Percentiles rank a stretch among this genome's conserved stretches.
These are phyloP conservation scores for Dioszegia aurantiaca DNA, from an alignment of 768 basidiomycete species.

Conservation along the genomic window DNA sequence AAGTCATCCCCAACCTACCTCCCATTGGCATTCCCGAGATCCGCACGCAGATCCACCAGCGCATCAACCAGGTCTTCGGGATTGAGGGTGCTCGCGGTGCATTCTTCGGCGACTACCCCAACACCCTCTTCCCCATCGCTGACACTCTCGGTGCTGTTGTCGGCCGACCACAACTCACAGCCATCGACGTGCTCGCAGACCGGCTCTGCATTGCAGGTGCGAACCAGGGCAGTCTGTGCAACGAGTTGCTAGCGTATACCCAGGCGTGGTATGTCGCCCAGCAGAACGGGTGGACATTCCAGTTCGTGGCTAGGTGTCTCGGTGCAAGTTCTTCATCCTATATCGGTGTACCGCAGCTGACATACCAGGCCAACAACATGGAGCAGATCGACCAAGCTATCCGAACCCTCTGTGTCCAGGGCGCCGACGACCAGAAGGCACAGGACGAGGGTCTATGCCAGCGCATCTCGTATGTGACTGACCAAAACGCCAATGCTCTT, in stretches of 20 bases:
- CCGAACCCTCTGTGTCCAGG: not conserved
- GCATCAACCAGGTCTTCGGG: not conserved
- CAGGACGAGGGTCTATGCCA: conserved; percentile 7
- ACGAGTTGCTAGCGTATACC: conserved; percentile 4
- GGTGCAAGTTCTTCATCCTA: not conserved
- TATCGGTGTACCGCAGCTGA: not conserved
- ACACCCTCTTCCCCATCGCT: conserved; percentile 1
- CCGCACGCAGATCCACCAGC: not conserved
- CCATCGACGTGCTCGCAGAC: conserved; percentile 11
- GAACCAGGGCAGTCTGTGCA: conserved; percentile 8
- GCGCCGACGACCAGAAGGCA: not conserved
- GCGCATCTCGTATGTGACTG: not conserved
- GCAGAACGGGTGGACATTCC: conserved; percentile 9
- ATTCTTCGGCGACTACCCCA: conserved; percentile 1
- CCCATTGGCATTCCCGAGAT: not conserved
- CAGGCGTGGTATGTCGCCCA: conserved; percentile 13
- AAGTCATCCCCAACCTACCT: conserved; percentile 1
- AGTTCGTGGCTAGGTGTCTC: conserved; percentile 7
- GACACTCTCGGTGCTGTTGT: not conserved
- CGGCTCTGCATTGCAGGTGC: conserved; percentile 8
- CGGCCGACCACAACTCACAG: not conserved
- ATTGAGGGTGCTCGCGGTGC: not conserved
- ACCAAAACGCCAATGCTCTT: conserved; percentile 1
- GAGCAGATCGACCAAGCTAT: not conserved
- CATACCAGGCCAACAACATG: conserved; percentile 9